Evolutionary conservation across 1,139 yeast genomes (phyloP).

Genomic region (Debaryomyces singareniensis): DNA sequence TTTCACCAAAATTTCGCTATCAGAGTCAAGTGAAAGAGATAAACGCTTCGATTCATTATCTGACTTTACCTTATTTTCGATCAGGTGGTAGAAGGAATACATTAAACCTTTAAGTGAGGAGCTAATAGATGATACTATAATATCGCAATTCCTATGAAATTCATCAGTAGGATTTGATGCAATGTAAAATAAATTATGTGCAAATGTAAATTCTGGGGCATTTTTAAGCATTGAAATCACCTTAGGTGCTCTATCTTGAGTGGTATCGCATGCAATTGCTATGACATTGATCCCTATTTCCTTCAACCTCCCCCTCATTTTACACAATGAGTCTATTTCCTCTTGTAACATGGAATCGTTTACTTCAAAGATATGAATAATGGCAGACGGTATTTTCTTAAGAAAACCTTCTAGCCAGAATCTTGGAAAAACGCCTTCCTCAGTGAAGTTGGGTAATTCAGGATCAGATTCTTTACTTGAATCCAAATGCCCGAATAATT

Average conservation of each 20-base stretch:
- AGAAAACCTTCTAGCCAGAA: constrained; percentile 34
- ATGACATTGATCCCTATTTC: not conserved
- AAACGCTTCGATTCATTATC: too few species aligned
- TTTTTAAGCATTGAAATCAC: not conserved
- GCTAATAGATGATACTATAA: constrained; percentile 23
- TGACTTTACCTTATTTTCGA: constrained; percentile 28
- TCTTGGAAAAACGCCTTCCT: constrained; percentile 34
- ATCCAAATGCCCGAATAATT: not conserved
- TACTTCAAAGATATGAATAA: constrained; percentile 12
- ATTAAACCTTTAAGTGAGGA: constrained; percentile 25
- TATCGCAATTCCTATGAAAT: constrained; percentile 22
- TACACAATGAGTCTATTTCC: constrained; percentile 21
- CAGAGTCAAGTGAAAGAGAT: too few species aligned
- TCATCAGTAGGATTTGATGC: constrained; percentile 1
- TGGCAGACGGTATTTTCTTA: constrained; percentile 27
- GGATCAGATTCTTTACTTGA: constrained; percentile 19
- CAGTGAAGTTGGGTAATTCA: constrained; percentile 39
- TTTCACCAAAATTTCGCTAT: too few species aligned
- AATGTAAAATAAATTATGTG: not conserved
- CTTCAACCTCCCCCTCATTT: constrained; percentile 15
- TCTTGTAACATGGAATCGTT: constrained; percentile 11
- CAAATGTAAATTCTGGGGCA: too few species aligned
- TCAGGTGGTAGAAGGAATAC: constrained; percentile 26
- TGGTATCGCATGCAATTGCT: not conserved
- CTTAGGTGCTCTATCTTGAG: not conserved